Evolutionary conservation across 257 asterid species (phyloP), one percentile per base, ranked within the genome.

Genomic region (Anisodus tanguticus): DNA sequence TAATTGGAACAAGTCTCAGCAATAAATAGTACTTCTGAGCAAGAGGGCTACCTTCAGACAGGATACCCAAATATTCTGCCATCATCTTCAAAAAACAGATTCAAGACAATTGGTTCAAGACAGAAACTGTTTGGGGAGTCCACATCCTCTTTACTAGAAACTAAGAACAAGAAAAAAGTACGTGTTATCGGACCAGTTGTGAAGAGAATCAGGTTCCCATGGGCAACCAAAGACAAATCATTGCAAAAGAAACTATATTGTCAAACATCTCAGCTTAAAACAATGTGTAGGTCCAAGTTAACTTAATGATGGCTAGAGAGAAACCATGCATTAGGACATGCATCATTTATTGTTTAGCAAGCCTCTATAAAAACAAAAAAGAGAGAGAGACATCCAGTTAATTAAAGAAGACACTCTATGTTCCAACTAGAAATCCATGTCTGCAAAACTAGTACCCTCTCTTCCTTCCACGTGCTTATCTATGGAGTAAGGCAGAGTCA

Each of bases 1-100:
- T 35, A 85, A 72, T 62, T 69, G n/a, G 3, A 79, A 35, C 45
- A 63, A 45, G 35, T 31, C 54, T 81, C 77, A 83, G 54, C 15
- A 8, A 7, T 41, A 43, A 59, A 35, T 22, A 72, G 59, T 41
- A 72, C 41, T 72, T 72, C 10, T 47, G n/a, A 43, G 79, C 9
- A 22, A 15, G 9, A 3, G 59, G 26, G 41, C 67, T 89, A 97
- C 99, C 99, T 92, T 89, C 90, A 97, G 87, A 53, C 92, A 88
- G 87, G 88, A 84, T 93, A 93, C 49, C 99, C 99, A 83, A 89
- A 97, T 85, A 97, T 91, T 85, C 86, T 95, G 57, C 97, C 98
- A 15, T 92, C 98, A 35, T 91, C 98, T 81, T 88, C 98, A 83
- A 93, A 95, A 87, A 95, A 97, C 11, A 45, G 87, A 88, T 85